Conservation (phyloP, 345 rosid species). For the Bruguiera parviflora region DNA sequence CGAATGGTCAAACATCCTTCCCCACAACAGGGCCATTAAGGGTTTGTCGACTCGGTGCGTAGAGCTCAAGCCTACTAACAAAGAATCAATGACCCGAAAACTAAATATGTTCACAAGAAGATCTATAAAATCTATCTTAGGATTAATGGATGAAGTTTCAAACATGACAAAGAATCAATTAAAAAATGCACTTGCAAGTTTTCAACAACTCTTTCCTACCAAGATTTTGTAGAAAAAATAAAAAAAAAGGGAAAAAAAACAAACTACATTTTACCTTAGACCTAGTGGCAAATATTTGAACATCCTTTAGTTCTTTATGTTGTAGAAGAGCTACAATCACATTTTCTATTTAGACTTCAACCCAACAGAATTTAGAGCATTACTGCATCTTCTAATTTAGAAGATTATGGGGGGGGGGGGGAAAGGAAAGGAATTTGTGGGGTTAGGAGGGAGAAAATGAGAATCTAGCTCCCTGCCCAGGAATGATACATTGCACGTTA, state of each 20-base stretch:
- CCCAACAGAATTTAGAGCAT: slow-evolving; percentile 46
- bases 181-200: slow-evolving; percentile 47
- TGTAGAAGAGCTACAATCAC: slow-evolving; percentile 62
- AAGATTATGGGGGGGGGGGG: slow-evolving; percentile 24
- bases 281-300: slow-evolving; percentile 47
- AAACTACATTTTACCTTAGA: slow-evolving; percentile 39
- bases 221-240: slow-evolving; percentile 16
- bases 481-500: slow-evolving; percentile 29
- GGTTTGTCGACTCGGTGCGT: slow-evolving; percentile 16
- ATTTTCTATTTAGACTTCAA: slow-evolving; percentile 43
- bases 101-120: background rate
- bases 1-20: background rate
- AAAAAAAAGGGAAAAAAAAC: too few relatives aligned
- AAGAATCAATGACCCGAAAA: slow-evolving; percentile 15
- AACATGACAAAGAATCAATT: slow-evolving; percentile 44
- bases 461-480: slow-evolving; percentile 43
- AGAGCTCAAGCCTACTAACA: slow-evolving; percentile 8
- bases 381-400: slow-evolving; percentile 44
- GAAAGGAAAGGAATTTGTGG: slow-evolving; percentile 11
- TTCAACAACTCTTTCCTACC: slow-evolving; percentile 52
- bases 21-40: slow-evolving; percentile 1
- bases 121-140: slow-evolving; percentile 24
- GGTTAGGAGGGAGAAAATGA: slow-evolving; percentile 16
- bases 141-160: slow-evolving; percentile 23
- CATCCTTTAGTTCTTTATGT: slow-evolving; percentile 41